Evolutionary conservation across 805 yeast genomes (phyloP).

Genomic region (Candida nemodendra): DNA sequence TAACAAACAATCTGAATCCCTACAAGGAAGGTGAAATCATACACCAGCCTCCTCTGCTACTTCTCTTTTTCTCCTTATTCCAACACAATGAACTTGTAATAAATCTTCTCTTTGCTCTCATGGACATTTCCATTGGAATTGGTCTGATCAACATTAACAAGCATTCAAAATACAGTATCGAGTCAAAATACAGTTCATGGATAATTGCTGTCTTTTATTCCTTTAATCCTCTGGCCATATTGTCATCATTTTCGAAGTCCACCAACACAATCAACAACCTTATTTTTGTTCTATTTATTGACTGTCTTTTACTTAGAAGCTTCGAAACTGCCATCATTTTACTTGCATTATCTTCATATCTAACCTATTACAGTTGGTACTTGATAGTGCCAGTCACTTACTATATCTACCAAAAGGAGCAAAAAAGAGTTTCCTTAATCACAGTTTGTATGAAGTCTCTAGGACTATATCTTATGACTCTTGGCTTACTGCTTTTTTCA

Average conservation of each 20-base stretch:
- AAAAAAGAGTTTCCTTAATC: not conserved
- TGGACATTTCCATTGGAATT: conserved; percentile 60
- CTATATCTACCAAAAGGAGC: conserved; percentile 15
- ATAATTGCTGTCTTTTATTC: conserved; percentile 52
- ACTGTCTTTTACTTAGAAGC: conserved; percentile 42
- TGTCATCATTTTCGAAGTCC: conserved; percentile 68
- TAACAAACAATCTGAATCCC: conserved; percentile 55
- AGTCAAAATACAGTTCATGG: conserved; percentile 16
- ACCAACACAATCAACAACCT: conserved; percentile 61
- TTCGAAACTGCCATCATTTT: conserved; percentile 45
- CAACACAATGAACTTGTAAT: conserved; percentile 22
- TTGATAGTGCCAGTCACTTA: conserved; percentile 57
- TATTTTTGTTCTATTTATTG: conserved; percentile 47
- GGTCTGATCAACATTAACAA: conserved; percentile 50
- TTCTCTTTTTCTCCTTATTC: conserved; percentile 46
- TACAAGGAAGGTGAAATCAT: conserved; percentile 79
- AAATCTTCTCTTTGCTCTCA: conserved; percentile 49
- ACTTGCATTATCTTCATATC: conserved; percentile 62
- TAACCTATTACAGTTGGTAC: conserved; percentile 61
- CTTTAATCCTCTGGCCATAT: conserved; percentile 76
- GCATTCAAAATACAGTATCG: conserved; percentile 31
- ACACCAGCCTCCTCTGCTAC: conserved; percentile 79
- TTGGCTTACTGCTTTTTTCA: conserved; percentile 31
- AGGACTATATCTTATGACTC: conserved; percentile 25
- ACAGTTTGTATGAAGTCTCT: conserved; percentile 26